phyloP scores from a whole-genome alignment of 805 yeast species.

The Saccharomycopsis fermentans region DNA sequence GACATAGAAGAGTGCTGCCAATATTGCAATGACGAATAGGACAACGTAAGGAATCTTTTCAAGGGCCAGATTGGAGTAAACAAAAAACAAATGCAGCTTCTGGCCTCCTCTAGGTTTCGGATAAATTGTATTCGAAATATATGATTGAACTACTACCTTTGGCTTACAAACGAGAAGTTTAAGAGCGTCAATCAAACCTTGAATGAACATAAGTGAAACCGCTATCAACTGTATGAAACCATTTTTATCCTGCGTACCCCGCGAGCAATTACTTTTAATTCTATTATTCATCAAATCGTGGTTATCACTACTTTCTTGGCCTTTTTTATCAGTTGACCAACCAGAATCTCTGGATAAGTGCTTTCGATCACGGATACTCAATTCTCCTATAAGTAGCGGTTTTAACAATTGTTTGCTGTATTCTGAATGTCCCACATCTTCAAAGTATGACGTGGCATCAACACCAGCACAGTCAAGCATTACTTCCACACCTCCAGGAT shows the following conservation, averaged over 20 bases:
- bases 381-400: slow-evolving; percentile 14
- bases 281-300: background rate
- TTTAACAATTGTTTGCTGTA: slow-evolving; percentile 42
- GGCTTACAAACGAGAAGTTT: background rate
- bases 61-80: background rate
- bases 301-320: background rate
- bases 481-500: slow-evolving; percentile 38
- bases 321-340: background rate
- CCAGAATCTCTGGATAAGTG: background rate
- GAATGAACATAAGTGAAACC: background rate
- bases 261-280: no score
- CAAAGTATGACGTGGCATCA: slow-evolving; percentile 51
- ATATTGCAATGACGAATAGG: slow-evolving; percentile 4
- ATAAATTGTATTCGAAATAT: background rate
- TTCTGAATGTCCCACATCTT: slow-evolving; percentile 59
- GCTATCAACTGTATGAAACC: background rate
- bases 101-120: background rate
- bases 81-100: background rate
- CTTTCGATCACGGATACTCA: background rate
- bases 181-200: background rate
- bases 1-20: slow-evolving; percentile 1
- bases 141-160: background rate
- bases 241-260: background rate
- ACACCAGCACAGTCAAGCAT: slow-evolving; percentile 49
- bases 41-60: background rate